Conservation (phyloP, 2,329 filamentous ascomycete species). For the Pleurostoma richardsiae region DNA sequence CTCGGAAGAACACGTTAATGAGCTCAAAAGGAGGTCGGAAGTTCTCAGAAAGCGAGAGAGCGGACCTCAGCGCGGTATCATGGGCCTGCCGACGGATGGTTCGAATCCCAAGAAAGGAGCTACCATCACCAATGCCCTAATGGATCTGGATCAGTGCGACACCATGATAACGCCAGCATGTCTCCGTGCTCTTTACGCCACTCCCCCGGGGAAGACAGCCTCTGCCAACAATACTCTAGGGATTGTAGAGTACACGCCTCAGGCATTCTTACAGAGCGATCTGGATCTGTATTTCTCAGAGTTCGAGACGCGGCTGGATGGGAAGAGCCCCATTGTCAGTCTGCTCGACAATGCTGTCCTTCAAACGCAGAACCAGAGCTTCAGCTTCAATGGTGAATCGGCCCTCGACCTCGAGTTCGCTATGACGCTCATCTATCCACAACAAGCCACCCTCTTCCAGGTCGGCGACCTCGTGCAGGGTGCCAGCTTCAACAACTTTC, state of each 20-base stretch:
- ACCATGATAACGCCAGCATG: slow-evolving; percentile 52
- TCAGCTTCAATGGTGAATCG: slow-evolving; percentile 31
- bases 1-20: slow-evolving; percentile 12
- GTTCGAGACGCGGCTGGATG: slow-evolving; percentile 33
- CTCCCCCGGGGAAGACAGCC: slow-evolving; percentile 29
- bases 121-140: slow-evolving; percentile 19
- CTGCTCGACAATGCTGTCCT: slow-evolving; percentile 27
- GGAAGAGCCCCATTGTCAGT: slow-evolving; percentile 27
- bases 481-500: slow-evolving; percentile 17
- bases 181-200: slow-evolving; percentile 41
- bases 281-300: slow-evolving; percentile 41
- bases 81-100: slow-evolving; percentile 16
- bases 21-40: slow-evolving; percentile 17
- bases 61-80: slow-evolving; percentile 16
- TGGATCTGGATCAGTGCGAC: slow-evolving; percentile 37
- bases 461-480: slow-evolving; percentile 26
- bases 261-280: slow-evolving; percentile 46
- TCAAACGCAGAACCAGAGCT: slow-evolving; percentile 25
- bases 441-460: slow-evolving; percentile 44
- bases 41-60: slow-evolving; percentile 10
- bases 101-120: slow-evolving; percentile 24
- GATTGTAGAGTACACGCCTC: slow-evolving; percentile 49
- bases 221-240: slow-evolving; percentile 41
- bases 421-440: slow-evolving; percentile 45
- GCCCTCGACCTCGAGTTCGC: slow-evolving; percentile 31